Conservation (phyloP, 768 basidiomycete genomes). For the Rhizopogon roseolus region DNA sequence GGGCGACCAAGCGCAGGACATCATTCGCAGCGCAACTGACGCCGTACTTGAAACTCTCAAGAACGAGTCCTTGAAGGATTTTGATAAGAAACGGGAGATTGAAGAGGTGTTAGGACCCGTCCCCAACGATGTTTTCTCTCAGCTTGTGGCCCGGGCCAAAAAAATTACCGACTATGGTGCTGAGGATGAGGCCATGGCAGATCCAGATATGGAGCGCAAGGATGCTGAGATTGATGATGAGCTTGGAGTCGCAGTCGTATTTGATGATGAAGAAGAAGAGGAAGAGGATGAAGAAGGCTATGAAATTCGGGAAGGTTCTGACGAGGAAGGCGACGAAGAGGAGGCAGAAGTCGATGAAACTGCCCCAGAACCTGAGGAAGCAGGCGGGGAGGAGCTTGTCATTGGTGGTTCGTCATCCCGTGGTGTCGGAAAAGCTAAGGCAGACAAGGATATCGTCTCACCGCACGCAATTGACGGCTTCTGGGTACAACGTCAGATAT, state of each 20-base stretch:
- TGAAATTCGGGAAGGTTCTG: conserved; percentile 80
- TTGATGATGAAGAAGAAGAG: conserved; percentile 96
- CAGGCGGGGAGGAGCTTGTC: conserved; percentile 66
- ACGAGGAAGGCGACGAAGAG: conserved; percentile 67
- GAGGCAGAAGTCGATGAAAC: conserved; percentile 36
- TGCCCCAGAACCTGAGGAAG: conserved; percentile 38
- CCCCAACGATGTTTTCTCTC: conserved; percentile 71
- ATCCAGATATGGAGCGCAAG: conserved; percentile 76
- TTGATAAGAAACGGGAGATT: conserved; percentile 95
- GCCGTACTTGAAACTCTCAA: conserved; percentile 84
- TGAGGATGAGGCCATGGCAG: conserved; percentile 74
- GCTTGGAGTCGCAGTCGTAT: conserved; percentile 95
- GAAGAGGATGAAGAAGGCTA: conserved; percentile 88
- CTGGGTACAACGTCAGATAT: conserved; percentile 96
- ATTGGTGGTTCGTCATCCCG: conserved; percentile 62
- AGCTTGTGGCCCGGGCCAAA: conserved; percentile 81
- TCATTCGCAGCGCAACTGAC: conserved; percentile 95
- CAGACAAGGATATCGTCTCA: conserved; percentile 75
- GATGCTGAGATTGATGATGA: conserved; percentile 94
- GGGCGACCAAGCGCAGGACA: conserved; percentile 94
- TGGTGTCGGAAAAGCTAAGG: conserved; percentile 42
- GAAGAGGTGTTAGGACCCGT: conserved; percentile 68
- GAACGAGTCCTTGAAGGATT: conserved; percentile 85
- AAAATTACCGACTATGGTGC: conserved; percentile 95
- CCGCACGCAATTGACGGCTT: conserved; percentile 94